These are phyloP conservation scores for Saitozyma sp. DNA, from an alignment of 768 basidiomycete genomes.

Conservation along the genomic window DNA sequence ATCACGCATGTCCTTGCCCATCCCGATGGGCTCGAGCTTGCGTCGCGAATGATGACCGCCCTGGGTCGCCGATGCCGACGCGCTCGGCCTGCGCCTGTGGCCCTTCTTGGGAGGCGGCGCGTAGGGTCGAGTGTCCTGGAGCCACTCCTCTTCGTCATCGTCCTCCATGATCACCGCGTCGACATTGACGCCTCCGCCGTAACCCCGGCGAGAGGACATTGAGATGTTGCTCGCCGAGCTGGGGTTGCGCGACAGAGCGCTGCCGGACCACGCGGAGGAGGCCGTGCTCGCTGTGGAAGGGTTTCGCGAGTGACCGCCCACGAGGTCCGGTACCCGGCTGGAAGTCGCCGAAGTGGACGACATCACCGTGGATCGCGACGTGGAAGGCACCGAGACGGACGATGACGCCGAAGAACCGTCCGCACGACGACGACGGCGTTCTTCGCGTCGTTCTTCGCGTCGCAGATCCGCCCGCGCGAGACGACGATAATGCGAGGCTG, in stretches of 20 bases:
- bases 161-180: slow-evolving; percentile 39
- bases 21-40: slow-evolving; percentile 27
- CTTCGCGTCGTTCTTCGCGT: slow-evolving; percentile 41
- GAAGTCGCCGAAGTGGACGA: slow-evolving; percentile 27
- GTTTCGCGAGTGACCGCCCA: slow-evolving; percentile 38
- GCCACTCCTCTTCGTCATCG: slow-evolving; percentile 42
- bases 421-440: slow-evolving; percentile 36
- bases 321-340: slow-evolving; percentile 40
- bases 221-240: slow-evolving; percentile 27
- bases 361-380: slow-evolving; percentile 26
- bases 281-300: slow-evolving; percentile 33
- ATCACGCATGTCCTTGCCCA: slow-evolving; percentile 51
- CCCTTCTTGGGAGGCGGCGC: slow-evolving; percentile 1
- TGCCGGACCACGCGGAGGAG: slow-evolving; percentile 28
- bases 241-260: slow-evolving; percentile 32
- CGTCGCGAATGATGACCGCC: background rate
- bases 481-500: slow-evolving; percentile 49
- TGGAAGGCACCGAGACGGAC: slow-evolving; percentile 16
- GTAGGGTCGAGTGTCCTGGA: slow-evolving; percentile 16
- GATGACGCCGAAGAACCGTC: slow-evolving; percentile 28
- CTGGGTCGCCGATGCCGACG: too few species aligned
- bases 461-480: slow-evolving; percentile 43
- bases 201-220: slow-evolving; percentile 21
- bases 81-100: background rate
- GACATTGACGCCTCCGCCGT: slow-evolving; percentile 23